A percentile compares a stretch with the other conserved stretches of the same genome.
phyloP scores from a whole-genome alignment of 495 filamentous ascomycete genomes.

The Penicillium steckii region DNA sequence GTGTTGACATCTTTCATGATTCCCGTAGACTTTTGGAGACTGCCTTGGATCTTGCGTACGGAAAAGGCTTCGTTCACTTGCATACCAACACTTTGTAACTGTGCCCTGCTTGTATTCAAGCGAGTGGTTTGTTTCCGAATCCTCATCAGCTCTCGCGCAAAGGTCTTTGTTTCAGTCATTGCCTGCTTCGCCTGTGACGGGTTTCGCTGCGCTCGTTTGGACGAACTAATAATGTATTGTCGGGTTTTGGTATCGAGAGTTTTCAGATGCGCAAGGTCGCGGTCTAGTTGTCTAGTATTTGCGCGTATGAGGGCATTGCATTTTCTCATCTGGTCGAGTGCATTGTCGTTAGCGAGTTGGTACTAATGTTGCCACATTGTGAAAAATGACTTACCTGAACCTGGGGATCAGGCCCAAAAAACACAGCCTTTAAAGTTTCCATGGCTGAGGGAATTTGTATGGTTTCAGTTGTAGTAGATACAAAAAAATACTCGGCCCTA shows the following conservation, averaged over 20 bases:
- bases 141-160: conserved; percentile 83
- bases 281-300: conserved; percentile 93
- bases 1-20: conserved; percentile 98
- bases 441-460: conserved; percentile 46
- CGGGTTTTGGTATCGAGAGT: conserved; percentile 80
- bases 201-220: conserved; percentile 74
- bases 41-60: conserved; percentile 94
- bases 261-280: conserved; percentile 78
- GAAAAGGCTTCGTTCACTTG: conserved; percentile 97
- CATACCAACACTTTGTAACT: conserved; percentile 93
- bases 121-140: conserved; percentile 72
- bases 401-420: conserved; percentile 90
- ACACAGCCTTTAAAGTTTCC: conserved; percentile 83
- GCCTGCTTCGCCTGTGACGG: conserved; percentile 74
- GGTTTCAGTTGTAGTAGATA: not conserved
- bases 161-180: conserved; percentile 73
- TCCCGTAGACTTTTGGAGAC: conserved; percentile 77
- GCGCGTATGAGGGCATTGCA: conserved; percentile 87
- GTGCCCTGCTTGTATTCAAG: conserved; percentile 81
- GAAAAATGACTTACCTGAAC: conserved; percentile 63
- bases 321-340: conserved; percentile 73
- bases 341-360: conserved; percentile 2
- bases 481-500: not conserved
- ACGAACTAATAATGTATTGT: conserved; percentile 74
- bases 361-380: not conserved